These are phyloP conservation scores for Euphorbia peplus DNA, from an alignment of 345 rosid genomes.

Conservation along the genomic window DNA sequence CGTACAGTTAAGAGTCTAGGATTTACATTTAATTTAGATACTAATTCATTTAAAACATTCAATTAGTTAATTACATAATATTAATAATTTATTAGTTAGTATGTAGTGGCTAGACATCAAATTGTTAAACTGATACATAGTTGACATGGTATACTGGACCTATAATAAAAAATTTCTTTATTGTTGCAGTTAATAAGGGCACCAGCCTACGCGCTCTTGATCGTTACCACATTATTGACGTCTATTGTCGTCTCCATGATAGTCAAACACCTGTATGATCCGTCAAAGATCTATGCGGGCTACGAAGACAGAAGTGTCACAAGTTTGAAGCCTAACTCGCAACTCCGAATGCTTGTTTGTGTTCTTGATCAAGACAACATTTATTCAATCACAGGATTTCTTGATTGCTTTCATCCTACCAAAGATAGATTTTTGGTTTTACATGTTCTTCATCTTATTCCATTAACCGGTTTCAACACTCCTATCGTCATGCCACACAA, in stretches of 20 bases:
- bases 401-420: conserved; percentile 27
- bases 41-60: too few species aligned
- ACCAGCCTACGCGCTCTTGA: neutral
- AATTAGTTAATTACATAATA: too few species aligned
- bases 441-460: conserved; percentile 32
- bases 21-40: too few species aligned
- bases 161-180: neutral
- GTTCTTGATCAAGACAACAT: conserved; percentile 28
- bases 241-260: conserved; percentile 21
- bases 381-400: conserved; percentile 27
- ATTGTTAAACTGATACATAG: neutral
- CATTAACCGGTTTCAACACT: conserved; percentile 32
- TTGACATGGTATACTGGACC: neutral
- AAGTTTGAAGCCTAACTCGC: conserved; percentile 20
- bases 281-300: conserved; percentile 25
- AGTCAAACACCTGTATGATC: conserved; percentile 43
- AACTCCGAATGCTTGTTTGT: conserved; percentile 32
- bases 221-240: neutral
- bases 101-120: too few species aligned
- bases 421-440: conserved; percentile 20
- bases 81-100: too few species aligned
- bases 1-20: too few species aligned
- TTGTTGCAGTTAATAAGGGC: neutral
- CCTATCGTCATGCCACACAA: conserved; percentile 29
- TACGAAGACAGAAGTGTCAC: conserved; percentile 30